Evolutionary conservation across 495 filamentous ascomycete species (phyloP), one percentile per base, ranked within the genome.

Genomic region (Parathielavia appendiculata): DNA sequence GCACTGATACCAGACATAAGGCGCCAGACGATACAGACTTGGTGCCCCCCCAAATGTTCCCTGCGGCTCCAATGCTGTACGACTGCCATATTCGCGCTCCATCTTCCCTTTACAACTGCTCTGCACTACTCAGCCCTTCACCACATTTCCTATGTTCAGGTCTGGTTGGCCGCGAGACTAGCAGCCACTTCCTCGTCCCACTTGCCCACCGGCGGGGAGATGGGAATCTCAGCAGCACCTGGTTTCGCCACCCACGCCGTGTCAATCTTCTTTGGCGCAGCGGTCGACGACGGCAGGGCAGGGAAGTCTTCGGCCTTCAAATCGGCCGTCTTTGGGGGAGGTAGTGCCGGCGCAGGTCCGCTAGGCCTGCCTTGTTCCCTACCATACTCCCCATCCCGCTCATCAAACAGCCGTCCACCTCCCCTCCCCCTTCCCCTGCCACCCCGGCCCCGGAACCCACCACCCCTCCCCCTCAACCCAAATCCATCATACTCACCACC

Each of bases 171-270:
- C 7, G 74, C 71, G 22, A 73, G 57, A 1, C n/a, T 39, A 0
- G 70, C 75, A n/a, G 67, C 70, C 64, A 79, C 70, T 65, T 79
- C 75, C 30, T 79, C 76, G 20, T 75, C 75, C 76, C 76, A 79
- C 48, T 70, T 73, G 7, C 75, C 74, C 11, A 76, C 55, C 2
- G 66, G 66, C 20, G 71, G 65, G 36, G 69, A 69, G 7, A 70
- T 32, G 5, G 66, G 68, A 3, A 61, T 52, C 1, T 55, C 41
- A 5, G 32, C 20, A 0, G 34, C 50, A 23, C 16, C 46, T 22
- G 53, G 52, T 7, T 54, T 58, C 14, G 58, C 36, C 10, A 48
- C 47, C 55, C 56, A 52, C 13, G 51, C 17, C 19, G 59, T 67
- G 20, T 73, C 62, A n/a, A 62, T 23, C 57, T 72, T 71, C 57